Conservation (phyloP, 176 grass and related monocot genomes). For the Oryza brachyantha region DNA sequence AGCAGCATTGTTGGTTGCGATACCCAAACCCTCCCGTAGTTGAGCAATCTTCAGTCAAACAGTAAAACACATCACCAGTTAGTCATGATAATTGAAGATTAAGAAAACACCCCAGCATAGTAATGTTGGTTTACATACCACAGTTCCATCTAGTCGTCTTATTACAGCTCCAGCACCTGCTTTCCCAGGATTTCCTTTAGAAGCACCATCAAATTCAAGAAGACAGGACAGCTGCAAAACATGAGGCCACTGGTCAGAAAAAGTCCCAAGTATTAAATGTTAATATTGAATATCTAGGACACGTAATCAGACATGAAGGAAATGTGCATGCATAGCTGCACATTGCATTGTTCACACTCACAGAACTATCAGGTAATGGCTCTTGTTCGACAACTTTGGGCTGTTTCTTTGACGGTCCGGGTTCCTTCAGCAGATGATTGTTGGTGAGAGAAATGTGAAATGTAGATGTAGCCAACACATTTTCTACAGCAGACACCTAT, state of each 20-base stretch:
- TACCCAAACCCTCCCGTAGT: conserved; percentile 82
- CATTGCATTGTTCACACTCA: conserved; percentile 42
- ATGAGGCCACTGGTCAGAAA: conserved; percentile 6
- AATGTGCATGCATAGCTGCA: neutral
- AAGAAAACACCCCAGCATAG: conserved; percentile 9
- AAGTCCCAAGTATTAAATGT: conserved; percentile 10
- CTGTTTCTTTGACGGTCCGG: conserved; percentile 34
- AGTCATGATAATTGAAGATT: conserved; percentile 12
- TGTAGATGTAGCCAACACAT: neutral
- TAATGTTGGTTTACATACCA: conserved; percentile 50
- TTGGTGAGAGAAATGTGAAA: neutral
- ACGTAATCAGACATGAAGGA: conserved; percentile 3
- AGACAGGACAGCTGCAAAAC: conserved; percentile 67
- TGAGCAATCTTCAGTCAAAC: conserved; percentile 58
- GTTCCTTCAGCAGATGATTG: conserved; percentile 40
- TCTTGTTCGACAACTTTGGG: conserved; percentile 30
- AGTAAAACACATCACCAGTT: conserved; percentile 18
- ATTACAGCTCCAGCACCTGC: conserved; percentile 76
- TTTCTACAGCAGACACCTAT: neutral
- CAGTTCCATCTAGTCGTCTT: conserved; percentile 57
- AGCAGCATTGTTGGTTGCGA: conserved; percentile 67
- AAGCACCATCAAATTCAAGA: conserved; percentile 90
- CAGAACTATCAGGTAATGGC: conserved; percentile 38
- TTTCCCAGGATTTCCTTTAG: conserved; percentile 92
- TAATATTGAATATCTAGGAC: neutral